These are phyloP conservation scores for Globisporangium heterothallicum DNA, from an alignment of 352 stramenopile genomes.

Conservation along the genomic window DNA sequence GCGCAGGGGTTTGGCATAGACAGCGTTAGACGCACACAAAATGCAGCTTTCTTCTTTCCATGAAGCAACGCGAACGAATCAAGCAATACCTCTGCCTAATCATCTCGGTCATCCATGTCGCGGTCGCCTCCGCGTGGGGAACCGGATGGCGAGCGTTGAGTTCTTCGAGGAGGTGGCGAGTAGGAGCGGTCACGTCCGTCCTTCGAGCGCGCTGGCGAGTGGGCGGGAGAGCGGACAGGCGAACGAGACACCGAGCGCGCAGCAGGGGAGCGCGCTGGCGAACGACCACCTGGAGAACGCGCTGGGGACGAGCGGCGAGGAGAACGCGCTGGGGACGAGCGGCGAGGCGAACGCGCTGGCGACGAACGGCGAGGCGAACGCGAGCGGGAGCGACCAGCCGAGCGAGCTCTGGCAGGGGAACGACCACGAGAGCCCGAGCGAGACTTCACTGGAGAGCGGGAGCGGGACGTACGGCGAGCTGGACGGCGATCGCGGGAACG, in stretches of 20 bases:
- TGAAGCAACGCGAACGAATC: background rate
- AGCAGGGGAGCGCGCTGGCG: constrained; percentile 28
- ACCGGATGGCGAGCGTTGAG: constrained; percentile 51
- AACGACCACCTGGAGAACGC: constrained; percentile 9
- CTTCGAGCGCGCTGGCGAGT: constrained; percentile 25
- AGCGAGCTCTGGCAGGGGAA: constrained; percentile 37
- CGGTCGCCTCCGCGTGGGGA: constrained; percentile 36
- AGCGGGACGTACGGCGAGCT: constrained; percentile 40
- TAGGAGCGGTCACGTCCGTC: constrained; percentile 32
- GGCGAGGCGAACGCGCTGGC: constrained; percentile 9
- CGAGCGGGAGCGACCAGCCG: constrained; percentile 15
- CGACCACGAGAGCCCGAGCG: constrained; percentile 34
- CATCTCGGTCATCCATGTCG: constrained; percentile 28
- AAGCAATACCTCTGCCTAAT: constrained; percentile 3
- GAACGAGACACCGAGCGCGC: constrained; percentile 12
- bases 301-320: constrained; percentile 22
- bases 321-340: constrained; percentile 22
- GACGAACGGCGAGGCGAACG: constrained; percentile 26
- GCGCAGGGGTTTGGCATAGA: too few relatives aligned
- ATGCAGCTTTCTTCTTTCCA: too few relatives aligned
- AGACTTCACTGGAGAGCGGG: constrained; percentile 22
- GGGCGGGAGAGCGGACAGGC: constrained; percentile 28
- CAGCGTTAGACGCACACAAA: too few relatives aligned
- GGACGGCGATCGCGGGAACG: constrained; percentile 43
- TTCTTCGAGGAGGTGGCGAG: constrained; percentile 32